Base-by-base conservation (phyloP, 257 asterid species). In the Nicotiana undulata region DNA sequence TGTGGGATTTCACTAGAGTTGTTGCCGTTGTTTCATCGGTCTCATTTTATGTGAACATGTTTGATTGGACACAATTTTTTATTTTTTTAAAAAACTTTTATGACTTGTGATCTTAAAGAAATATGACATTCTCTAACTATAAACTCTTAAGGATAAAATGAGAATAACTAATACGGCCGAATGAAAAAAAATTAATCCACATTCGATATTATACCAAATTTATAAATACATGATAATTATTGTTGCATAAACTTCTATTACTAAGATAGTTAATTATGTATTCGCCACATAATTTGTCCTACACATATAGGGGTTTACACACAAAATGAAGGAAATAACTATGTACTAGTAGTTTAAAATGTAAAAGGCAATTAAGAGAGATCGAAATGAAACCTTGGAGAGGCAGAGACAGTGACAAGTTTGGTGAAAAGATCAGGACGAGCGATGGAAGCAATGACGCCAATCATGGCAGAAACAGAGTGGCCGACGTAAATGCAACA, bases 401-500 rank as follows among this genome's bases (percentile, higher is more conserved):
- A 72, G 4, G 77, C 77, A 22, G 77, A 72, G 5, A 72, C 15
- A 22, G 77, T 46, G 59, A 72, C 40, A 72, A 72, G 31, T 46
- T 72, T 72, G 31, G 77, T 72, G 34, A 72, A 72, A 44, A 72
- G 77, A 72, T 72, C 77, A 72, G 77, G 77, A 13, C 77, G 77
- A 72, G 77, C 37, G 4, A 72, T 46, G 7, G 77, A 72, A 13
- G 77, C 77, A 70, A 12, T 70, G 31, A 9, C 37, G 2, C 77
- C 77, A 70, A 70, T 15, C 77, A 70, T 70, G 17, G 77, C 77
- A 13, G 77, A 70, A 22, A 70, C 59, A 22, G 77, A 70, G 7
- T 70, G 77, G 1, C 77, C 77, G 0, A 70, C 77, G 24, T 44
- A 70, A 44, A 70, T 70, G 13, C 77, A 70, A 22, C 8, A 3